Evolutionary conservation across 1,284 basidiomycete genomes (phyloP), one percentile per base, ranked within the genome.

Genomic region (Leccinum pachyderme): DNA sequence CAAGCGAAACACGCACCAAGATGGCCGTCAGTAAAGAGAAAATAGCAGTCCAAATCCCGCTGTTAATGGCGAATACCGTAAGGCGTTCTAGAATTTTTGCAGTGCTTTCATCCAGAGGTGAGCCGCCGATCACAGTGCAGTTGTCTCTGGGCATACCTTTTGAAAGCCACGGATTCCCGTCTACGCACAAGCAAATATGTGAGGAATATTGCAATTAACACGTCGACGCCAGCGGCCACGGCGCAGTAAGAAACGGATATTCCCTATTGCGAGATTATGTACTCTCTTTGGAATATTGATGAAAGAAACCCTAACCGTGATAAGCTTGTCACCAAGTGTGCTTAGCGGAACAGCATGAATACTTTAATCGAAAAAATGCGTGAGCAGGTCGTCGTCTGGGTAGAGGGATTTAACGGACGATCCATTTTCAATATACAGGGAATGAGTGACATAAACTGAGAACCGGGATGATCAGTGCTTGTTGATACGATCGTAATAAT

Each of bases 11-110:
- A 59, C 57, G n/a, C 13, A 56, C 57, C 33, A 59, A 29, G 27
- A 57, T 15, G 37, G 35, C 29, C 0, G 56, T 18, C 22, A 53
- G 7, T 4, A 57, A 28, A 18, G 58, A 37, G 18, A 52, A 49
- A 18, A 35, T 9, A 9, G 58, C 58, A 2, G 58, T 43, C 58
- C 50, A 60, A 28, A 52, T 43, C 2, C 56, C 56, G 6, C 31
- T 57, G 43, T 51, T 51, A 9, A 56, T 31, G 4, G 55, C 47
- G 15, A 56, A 57, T 5, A 56, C 18, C 1, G 25, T 50, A 4
- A 56, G 54, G 48, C 55, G 55, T 15, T 46, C 25, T 6, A 56
- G 18, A 11, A 47, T 18, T 12, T 12, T 44, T 7, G 32, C 35
- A 7, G 55, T 56, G 7, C 55, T 56, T 31, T 25, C 11, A 33